These are phyloP conservation scores for Cladosporium sp. DNA, from an alignment of 2,329 filamentous ascomycete genomes.

Conservation along the genomic window DNA sequence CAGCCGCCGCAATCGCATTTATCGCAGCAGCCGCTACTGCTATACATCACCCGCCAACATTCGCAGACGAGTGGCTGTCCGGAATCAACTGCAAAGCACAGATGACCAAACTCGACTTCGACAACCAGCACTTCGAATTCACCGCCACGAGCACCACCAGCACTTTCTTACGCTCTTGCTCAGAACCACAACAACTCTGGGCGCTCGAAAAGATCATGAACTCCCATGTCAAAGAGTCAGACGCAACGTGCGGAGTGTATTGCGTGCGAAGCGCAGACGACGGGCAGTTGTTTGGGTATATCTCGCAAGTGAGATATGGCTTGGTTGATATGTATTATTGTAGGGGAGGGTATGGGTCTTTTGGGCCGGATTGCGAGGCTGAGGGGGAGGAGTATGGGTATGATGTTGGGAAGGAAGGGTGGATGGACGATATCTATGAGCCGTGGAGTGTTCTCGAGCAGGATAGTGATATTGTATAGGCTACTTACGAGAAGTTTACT, in stretches of 20 bases:
- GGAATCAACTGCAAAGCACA: not conserved
- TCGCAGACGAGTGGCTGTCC: not conserved
- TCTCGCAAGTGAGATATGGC: not conserved
- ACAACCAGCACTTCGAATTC: not conserved
- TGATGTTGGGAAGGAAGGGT: not conserved
- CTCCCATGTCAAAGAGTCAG: not conserved
- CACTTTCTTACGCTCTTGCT: not conserved
- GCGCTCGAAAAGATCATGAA: not conserved
- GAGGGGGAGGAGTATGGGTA: not conserved
- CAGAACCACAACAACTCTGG: not conserved
- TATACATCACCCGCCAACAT: not conserved
- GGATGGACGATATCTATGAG: not conserved
- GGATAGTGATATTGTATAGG: too few relatives aligned
- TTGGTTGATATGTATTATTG: constrained; percentile 16
- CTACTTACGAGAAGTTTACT: too few relatives aligned
- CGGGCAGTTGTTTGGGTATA: not conserved
- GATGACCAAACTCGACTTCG: not conserved
- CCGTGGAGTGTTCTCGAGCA: constrained; percentile 3
- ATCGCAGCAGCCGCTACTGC: not conserved
- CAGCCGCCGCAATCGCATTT: not conserved
- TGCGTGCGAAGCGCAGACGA: not conserved
- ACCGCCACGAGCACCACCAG: not conserved
- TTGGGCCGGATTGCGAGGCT: constrained; percentile 4
- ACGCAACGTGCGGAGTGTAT: not conserved
- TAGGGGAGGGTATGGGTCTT: constrained; percentile 11